phyloP scores from a whole-genome alignment of 306 rosid genomes.

The Cucumis melo region DNA sequence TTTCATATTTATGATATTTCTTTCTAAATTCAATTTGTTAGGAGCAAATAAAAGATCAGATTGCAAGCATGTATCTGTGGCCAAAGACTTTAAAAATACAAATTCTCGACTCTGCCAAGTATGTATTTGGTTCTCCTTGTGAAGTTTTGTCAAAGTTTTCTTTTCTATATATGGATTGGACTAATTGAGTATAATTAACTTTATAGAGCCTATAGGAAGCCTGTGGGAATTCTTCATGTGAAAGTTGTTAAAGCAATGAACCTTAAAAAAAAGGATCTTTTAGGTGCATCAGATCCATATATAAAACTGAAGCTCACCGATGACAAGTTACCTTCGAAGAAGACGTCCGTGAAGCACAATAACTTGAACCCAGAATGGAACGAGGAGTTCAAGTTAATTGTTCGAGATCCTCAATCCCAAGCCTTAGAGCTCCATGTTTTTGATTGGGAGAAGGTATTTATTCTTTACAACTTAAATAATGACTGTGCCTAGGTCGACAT shows the following conservation, averaged over 20 bases:
- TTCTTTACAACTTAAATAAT: not conserved
- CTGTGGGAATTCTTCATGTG: slow-evolving; percentile 86
- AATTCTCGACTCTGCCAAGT: slow-evolving; percentile 57
- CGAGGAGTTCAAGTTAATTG: slow-evolving; percentile 67
- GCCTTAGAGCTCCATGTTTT: slow-evolving; percentile 64
- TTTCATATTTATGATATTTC: not conserved
- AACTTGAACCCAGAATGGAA: slow-evolving; percentile 90
- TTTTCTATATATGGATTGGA: not conserved
- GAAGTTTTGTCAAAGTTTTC: not conserved
- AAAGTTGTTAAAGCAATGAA: slow-evolving; percentile 64
- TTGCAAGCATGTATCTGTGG: slow-evolving; percentile 76
- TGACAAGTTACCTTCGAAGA: slow-evolving; percentile 59
- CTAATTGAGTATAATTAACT: not conserved
- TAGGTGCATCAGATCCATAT: slow-evolving; percentile 93
- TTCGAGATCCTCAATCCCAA: slow-evolving; percentile 72
- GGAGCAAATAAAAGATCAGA: slow-evolving; percentile 58
- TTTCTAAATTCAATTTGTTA: slow-evolving; percentile 13
- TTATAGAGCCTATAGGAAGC: slow-evolving; percentile 56
- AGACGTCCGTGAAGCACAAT: slow-evolving; percentile 63
- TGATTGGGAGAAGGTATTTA: slow-evolving; percentile 92
- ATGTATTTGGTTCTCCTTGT: slow-evolving; percentile 19
- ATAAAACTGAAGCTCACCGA: slow-evolving; percentile 65
- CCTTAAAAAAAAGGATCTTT: slow-evolving; percentile 76
- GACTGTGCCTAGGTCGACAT: not conserved
- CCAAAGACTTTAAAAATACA: slow-evolving; percentile 69